These are phyloP conservation scores for Capsicum pubescens DNA, from an alignment of 257 asterid genomes.

Conservation along the genomic window DNA sequence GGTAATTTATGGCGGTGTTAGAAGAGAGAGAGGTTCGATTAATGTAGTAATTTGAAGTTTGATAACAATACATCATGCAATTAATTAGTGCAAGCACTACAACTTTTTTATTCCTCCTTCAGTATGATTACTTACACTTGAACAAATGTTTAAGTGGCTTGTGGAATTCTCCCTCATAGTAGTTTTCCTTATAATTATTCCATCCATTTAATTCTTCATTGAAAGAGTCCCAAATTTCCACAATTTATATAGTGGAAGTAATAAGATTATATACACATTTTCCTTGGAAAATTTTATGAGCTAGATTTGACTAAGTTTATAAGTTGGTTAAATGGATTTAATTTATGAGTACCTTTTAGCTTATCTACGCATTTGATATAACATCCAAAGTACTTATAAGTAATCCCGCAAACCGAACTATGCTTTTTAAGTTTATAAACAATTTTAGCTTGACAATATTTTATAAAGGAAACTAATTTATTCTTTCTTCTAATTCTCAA, in stretches of 20 bases:
- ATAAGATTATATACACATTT: not conserved
- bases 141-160: not conserved
- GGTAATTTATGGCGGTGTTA: no score
- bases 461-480: no score
- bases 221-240: not conserved
- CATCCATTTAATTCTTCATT: not conserved
- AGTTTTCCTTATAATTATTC: not conserved
- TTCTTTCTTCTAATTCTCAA: no score
- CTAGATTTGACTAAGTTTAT: not conserved
- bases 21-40: no score
- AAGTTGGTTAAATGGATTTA: fast-evolving
- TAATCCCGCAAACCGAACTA: no score
- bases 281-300: not conserved
- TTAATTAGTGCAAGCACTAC: no score
- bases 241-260: not conserved
- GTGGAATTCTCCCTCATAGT: not conserved
- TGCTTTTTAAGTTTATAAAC: no score
- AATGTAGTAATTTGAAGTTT: no score
- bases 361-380: not conserved
- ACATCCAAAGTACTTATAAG: not conserved
- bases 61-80: no score
- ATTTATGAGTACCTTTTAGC: not conserved
- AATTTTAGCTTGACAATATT: no score
- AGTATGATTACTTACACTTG: not conserved
- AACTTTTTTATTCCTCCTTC: not conserved